Conservation (phyloP, 177 flowering plant genomes). For the Telopea speciosissima region DNA sequence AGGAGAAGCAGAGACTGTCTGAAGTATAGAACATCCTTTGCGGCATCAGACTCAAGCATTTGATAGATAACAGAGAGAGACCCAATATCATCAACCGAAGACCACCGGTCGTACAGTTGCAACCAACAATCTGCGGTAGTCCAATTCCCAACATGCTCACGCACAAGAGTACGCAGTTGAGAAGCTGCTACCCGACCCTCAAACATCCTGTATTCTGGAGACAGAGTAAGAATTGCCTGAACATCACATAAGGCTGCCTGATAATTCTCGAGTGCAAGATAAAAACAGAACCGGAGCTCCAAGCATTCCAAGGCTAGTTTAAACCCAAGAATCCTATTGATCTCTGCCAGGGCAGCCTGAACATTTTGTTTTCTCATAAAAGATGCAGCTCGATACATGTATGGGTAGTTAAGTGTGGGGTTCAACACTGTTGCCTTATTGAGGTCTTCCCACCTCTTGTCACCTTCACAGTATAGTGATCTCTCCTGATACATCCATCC, state of each 20-base stretch:
- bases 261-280: constrained; percentile 76
- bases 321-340: constrained; percentile 80
- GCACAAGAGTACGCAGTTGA: constrained; percentile 76
- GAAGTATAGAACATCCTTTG: constrained; percentile 90
- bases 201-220: constrained; percentile 81
- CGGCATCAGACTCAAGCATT: constrained; percentile 96
- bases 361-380: constrained; percentile 74
- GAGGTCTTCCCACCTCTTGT: constrained; percentile 67
- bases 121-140: constrained; percentile 97
- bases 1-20: constrained; percentile 98
- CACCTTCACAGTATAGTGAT: constrained; percentile 74
- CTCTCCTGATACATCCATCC: constrained; percentile 99
- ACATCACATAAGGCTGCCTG: constrained; percentile 78
- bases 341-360: constrained; percentile 76
- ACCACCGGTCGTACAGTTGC: constrained; percentile 92
- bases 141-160: constrained; percentile 93
- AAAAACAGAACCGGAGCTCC: constrained; percentile 88
- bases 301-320: constrained; percentile 89
- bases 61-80: constrained; percentile 95
- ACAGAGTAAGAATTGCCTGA: constrained; percentile 90
- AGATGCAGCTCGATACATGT: constrained; percentile 87
- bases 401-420: constrained; percentile 88
- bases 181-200: constrained; percentile 87
- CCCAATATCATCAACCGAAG: constrained; percentile 98
- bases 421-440: constrained; percentile 84